Evolutionary conservation across 169 alveolate genomes (phyloP).

Genomic region (Sarcocystis neurona): DNA sequence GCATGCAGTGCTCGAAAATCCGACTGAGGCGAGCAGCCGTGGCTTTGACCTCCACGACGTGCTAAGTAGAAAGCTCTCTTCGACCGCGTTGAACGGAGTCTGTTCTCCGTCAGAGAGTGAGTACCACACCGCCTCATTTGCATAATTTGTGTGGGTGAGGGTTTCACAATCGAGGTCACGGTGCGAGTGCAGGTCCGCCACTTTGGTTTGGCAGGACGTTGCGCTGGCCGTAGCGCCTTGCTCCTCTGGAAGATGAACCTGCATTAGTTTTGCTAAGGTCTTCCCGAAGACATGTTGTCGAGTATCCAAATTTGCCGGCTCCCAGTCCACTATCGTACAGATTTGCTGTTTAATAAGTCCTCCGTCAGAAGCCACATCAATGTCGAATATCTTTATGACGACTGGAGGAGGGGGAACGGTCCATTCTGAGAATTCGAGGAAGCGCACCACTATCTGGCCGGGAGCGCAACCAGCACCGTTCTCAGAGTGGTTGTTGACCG

Average conservation of each 20-base stretch:
- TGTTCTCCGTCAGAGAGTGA: conserved; percentile 39
- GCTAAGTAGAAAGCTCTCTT: conserved; percentile 19
- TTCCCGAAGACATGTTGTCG: conserved; percentile 9
- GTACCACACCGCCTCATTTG: conserved; percentile 55
- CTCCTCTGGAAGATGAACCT: not conserved
- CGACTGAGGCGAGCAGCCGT: conserved; percentile 56
- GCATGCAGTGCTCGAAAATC: conserved; percentile 31
- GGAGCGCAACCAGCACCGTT: too few species aligned
- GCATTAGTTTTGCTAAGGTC: not conserved
- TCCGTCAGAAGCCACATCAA: conserved; percentile 43
- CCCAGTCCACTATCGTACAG: conserved; percentile 44
- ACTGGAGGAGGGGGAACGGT: conserved; percentile 59
- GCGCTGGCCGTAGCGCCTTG: not conserved
- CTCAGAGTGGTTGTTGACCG: too few species aligned
- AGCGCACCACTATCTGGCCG: too few species aligned
- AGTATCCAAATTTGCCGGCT: conserved; percentile 46
- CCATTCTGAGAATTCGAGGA: conserved; percentile 16
- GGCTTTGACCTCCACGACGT: conserved; percentile 40
- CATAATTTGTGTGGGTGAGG: conserved; percentile 47
- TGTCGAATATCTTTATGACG: conserved; percentile 50
- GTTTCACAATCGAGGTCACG: not conserved
- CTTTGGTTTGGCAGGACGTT: not conserved
- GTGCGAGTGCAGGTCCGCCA: not conserved
- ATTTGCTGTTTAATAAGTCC: conserved; percentile 41
- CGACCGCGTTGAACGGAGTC: conserved; percentile 40